Evolutionary conservation across 345 rosid genomes (phyloP).

Genomic region (Salix udensis): DNA sequence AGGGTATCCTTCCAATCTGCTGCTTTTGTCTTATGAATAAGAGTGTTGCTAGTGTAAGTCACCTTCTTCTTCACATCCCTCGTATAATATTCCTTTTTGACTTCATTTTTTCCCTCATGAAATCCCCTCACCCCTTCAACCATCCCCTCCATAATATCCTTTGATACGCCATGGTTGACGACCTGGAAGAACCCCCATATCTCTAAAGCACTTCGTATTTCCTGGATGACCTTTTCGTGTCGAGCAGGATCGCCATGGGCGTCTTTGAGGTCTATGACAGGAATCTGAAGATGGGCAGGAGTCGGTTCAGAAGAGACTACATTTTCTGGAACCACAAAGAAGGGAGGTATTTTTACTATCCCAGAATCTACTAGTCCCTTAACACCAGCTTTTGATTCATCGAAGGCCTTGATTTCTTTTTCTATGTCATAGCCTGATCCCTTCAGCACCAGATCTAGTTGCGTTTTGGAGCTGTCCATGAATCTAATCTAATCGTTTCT

Average conservation of each 20-base stretch:
- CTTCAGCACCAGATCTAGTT: neutral
- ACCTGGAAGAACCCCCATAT: conserved; percentile 10
- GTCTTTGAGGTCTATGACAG: conserved; percentile 11
- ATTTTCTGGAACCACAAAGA: neutral
- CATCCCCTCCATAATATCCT: conserved; percentile 2
- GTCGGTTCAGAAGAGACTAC: neutral
- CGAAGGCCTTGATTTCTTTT: conserved; percentile 1
- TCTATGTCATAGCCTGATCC: neutral
- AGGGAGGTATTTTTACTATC: neutral
- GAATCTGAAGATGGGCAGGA: neutral
- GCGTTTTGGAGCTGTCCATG: neutral
- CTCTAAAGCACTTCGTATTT: neutral
- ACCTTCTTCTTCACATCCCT: conserved; percentile 17
- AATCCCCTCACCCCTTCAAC: conserved; percentile 16
- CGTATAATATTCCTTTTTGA: conserved; percentile 13
- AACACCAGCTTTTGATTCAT: conserved; percentile 9
- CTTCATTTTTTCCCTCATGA: conserved; percentile 17
- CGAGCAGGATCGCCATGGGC: neutral
- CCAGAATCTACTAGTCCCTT: conserved; percentile 1
- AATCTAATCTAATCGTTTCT: no score
- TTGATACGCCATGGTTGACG: conserved; percentile 22
- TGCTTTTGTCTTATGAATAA: conserved; percentile 10
- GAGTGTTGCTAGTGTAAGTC: conserved; percentile 14
- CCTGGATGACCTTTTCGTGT: neutral
- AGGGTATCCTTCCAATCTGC: conserved; percentile 35